Conservation (phyloP, 1,284 basidiomycete genomes). For the Melampsora occidentalis region DNA sequence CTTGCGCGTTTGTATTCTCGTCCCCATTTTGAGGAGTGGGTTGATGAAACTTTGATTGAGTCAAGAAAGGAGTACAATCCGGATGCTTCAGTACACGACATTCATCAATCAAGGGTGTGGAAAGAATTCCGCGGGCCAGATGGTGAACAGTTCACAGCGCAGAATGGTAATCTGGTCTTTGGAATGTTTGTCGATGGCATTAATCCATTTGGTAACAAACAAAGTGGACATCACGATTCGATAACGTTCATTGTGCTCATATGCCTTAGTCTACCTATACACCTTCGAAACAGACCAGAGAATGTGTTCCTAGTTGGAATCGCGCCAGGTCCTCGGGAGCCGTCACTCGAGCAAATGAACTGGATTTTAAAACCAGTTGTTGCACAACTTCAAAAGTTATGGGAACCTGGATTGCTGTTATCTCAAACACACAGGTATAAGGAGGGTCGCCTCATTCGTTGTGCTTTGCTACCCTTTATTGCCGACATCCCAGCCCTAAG, state of each 20-base stretch:
- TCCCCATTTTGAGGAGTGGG: too few relatives aligned
- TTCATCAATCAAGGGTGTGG: background rate
- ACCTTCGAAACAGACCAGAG: slow-evolving; percentile 42
- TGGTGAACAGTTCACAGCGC: background rate
- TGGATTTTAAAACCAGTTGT: background rate
- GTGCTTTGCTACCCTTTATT: background rate
- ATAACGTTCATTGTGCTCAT: too few relatives aligned
- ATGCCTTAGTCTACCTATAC: slow-evolving; percentile 31
- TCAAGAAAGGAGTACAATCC: too few relatives aligned
- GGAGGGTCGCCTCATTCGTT: background rate
- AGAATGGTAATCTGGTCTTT: background rate
- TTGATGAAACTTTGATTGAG: too few relatives aligned
- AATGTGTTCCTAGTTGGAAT: slow-evolving; percentile 49
- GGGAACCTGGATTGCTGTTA: background rate
- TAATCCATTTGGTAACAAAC: background rate
- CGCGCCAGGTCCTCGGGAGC: slow-evolving; percentile 55
- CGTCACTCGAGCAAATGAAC: too few relatives aligned
- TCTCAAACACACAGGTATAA: background rate
- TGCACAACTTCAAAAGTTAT: background rate
- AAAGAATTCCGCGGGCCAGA: background rate
- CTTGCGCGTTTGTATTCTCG: too few relatives aligned
- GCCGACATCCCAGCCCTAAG: too few relatives aligned
- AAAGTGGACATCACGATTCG: too few relatives aligned
- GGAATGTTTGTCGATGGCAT: background rate
- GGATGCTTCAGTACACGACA: too few relatives aligned